phyloP scores from a whole-genome alignment of 805 yeast species.

The Teunomyces cretensis region DNA sequence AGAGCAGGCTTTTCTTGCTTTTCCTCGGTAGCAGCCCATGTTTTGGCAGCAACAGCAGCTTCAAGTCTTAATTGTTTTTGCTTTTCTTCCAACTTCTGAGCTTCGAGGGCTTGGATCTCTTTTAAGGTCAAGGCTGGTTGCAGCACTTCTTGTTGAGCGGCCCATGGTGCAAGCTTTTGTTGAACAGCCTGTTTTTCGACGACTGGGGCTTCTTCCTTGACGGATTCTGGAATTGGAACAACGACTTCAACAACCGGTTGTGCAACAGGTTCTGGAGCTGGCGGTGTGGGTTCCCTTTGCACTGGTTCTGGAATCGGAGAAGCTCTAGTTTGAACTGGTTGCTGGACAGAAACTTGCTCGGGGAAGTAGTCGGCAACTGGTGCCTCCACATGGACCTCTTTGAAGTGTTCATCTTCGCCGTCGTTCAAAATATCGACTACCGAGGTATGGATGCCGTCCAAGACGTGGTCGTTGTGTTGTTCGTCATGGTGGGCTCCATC shows the following conservation, averaged over 20 bases:
- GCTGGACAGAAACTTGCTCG: background rate
- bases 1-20: conserved; percentile 26
- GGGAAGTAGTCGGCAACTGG: background rate
- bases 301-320: background rate
- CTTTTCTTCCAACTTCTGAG: conserved; percentile 41
- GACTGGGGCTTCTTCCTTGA: background rate
- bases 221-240: background rate
- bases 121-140: conserved; percentile 46
- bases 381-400: background rate
- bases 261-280: background rate
- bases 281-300: background rate
- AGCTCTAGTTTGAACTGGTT: background rate
- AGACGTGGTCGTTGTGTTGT: conserved; percentile 25
- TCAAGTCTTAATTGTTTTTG: conserved; percentile 34
- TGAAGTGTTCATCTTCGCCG: conserved; percentile 13
- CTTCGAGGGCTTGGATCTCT: conserved; percentile 53
- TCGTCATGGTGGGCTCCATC: conserved; percentile 4
- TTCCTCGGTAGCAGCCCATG: conserved; percentile 23
- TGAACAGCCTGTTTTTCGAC: conserved; percentile 12
- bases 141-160: conserved; percentile 24
- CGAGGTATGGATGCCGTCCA: conserved; percentile 37
- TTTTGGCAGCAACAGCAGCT: conserved; percentile 15
- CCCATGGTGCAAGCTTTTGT: conserved; percentile 54
- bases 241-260: background rate
- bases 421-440: conserved; percentile 42